Evolutionary conservation across 2,329 filamentous ascomycete genomes (phyloP), one percentile per base, ranked within the genome.

Genomic region (Fusarium guadeloupense): DNA sequence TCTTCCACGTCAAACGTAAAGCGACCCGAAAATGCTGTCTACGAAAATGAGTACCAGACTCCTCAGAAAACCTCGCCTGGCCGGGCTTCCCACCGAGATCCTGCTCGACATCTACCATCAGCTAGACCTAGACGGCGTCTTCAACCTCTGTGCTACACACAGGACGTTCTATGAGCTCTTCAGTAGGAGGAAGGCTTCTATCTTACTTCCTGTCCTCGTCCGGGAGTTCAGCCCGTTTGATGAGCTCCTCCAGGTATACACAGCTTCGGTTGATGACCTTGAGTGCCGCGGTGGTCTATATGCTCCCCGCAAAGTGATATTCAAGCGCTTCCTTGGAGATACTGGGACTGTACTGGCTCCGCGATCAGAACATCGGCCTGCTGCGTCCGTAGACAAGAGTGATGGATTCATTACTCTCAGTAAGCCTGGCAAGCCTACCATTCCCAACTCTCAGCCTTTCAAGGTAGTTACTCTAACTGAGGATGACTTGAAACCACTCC

Each of bases 21-120:
- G 6, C 13, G 46, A 17, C 19, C 21, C n/a, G n/a, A 40, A 25
- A 16, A 16, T n/a, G 25, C 14, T 14, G 34, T 31, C 34, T 25
- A 38, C 6, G 21, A 40, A 37, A 23, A 72, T 73, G 70, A 55
- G 64, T 8, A 30, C 43, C 6, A 40, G 44, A 31, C 37, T 46
- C n/a, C 48, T 49, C 33, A 59, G 57, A 37, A 17, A 44, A 3
- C 56, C 59, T 20, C 58, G 52, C 33, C 63, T 78, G 17, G 58
- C 71, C 39, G 64, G 63, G 37, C 55, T 80, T 40, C 81, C 83
- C 0, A 71, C 76, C 4, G 83, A 85, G 64, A 75, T 83, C 16
- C 66, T 83, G 4, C 69, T 84, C 10, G 77, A 81, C 17, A 78
- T 84, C 20, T 81, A 81, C 62, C 76, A 77, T 25, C 61, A 77